These are phyloP conservation scores for Rubia yunnanensis DNA, from an alignment of 257 asterid species.

Conservation along the genomic window DNA sequence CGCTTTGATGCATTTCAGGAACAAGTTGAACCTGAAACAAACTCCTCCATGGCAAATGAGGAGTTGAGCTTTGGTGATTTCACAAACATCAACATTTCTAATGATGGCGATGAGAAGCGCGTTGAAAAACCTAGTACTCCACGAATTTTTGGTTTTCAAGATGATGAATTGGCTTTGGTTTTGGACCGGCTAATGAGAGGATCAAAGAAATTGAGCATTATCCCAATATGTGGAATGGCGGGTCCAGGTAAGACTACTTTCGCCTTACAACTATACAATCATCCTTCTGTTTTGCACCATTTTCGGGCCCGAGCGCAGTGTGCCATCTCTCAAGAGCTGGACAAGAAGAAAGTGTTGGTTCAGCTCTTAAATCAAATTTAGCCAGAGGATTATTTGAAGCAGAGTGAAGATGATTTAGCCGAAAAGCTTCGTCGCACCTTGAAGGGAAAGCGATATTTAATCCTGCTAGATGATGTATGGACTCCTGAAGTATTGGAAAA, in stretches of 20 bases:
- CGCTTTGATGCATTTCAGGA: background rate
- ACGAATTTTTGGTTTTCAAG: background rate
- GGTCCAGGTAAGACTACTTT: slow-evolving; percentile 15
- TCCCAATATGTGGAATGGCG: slow-evolving; percentile 7
- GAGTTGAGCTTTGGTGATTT: background rate
- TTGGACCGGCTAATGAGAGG: background rate
- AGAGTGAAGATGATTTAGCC: background rate
- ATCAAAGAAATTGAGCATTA: background rate
- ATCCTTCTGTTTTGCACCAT: background rate
- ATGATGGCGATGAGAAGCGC: background rate
- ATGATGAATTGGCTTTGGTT: background rate
- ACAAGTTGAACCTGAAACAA: background rate
- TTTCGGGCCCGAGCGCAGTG: background rate
- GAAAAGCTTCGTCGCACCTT: background rate
- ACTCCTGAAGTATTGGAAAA: background rate
- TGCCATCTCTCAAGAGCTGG: background rate
- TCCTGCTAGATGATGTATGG: background rate
- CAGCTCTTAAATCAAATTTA: background rate
- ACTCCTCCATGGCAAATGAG: background rate
- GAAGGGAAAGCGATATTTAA: background rate
- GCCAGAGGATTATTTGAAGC: background rate
- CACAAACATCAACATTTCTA: background rate
- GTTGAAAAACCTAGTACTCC: background rate
- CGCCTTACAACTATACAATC: background rate
- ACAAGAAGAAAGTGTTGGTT: background rate